Base-by-base conservation (phyloP, 1,284 basidiomycete species). In the Inonotus hispidus region DNA sequence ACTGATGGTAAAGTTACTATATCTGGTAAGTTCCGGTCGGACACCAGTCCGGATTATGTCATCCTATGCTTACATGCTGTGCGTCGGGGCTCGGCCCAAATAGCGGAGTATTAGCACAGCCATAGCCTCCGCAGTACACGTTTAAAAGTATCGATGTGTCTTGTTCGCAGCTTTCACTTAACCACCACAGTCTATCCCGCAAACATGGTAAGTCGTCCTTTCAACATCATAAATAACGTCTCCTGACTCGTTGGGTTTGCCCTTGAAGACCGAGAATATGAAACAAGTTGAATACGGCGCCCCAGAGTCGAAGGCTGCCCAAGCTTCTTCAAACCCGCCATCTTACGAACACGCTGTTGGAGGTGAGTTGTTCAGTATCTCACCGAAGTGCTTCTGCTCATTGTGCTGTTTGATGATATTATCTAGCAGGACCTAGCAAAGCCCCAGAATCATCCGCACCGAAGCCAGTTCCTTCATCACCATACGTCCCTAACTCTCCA, bases 301-400 rank as follows among this genome's bases (percentile, higher is more conserved):
- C 16, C 5, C 27, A n/a, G 32, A 52, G 14, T 1, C 50, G 35
- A 52, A 52, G 50, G 50, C 14, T n/a, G 50, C 25, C 14, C 25
- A 23, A 16, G 10, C 7, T 16, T 32, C 27, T 35, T 2, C 14
- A 7, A 55, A 61, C 35, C 59, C 59, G 21, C 59, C 59, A 23
- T 57, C 59, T 19, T 61, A 61, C 54, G 59, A 61, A 27, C 39
- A 23, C 38, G 59, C 43, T 57, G 56, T 46, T 27, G 49, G 59
- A 37, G 46, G 55, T 60, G 37, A 21, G 58, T 54, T 21, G 41
- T 19, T 13, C 13, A 32, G 32, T 32, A n/a, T 32, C 3, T 32
- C 8, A 32, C 32, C 32, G 3, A 8, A 32, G 8, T 8, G 32
- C 32, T 8, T 32, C 8, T 32, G 3, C 32, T 32, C 32, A 32